Evolutionary conservation across 2,329 filamentous ascomycete genomes (phyloP), one percentile per base, ranked within the genome.

Genomic region (Ramularia collo-cygni): DNA sequence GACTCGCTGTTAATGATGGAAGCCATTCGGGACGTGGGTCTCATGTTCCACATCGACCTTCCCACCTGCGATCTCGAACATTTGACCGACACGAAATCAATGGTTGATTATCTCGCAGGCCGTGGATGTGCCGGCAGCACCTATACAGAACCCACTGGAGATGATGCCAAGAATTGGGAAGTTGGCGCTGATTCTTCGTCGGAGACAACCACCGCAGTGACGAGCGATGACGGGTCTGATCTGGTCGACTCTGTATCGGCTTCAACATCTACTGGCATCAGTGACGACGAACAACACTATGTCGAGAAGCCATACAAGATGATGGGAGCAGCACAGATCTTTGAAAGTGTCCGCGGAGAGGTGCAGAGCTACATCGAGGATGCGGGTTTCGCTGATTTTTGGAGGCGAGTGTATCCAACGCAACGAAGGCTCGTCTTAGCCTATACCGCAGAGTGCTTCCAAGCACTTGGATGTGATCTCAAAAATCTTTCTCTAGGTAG

Each of bases 1-100:
- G 55, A 57, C 35, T 57, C 55, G 2, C 42, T 57, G 3, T 47
- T 57, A 47, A 37, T 31, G 15, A 51, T 52, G 31, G 55, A 57
- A 37, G 15, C 56, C 4, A n/a, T 48, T 1, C 28, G 28, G 16
- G 51, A 56, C 8, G 33, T 56, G 21, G 41, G 14, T 34, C 37
- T 16, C 12, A 26, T 24, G 41, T 54, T 37, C 32, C 35, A 26
- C 9, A 36, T 43, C 19, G 34, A 40, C 13, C 28, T 43, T 13
- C 34, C 34, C 4, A 30, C 28, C 4, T 10, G 28, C n/a, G 28
- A 30, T 18, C 28, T 41, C 16, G 38, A 41, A 4, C 32, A 41
- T n/a, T 15, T 41, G 17, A 35, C 35, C 7, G 38, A 30, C 9
- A 30, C n/a, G 28, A 10, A 9, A 8, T 30, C 28, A 15, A 30